Evolutionary conservation across 148 eudicot species (phyloP).

Genomic region (Vaccinium corymbosum): DNA sequence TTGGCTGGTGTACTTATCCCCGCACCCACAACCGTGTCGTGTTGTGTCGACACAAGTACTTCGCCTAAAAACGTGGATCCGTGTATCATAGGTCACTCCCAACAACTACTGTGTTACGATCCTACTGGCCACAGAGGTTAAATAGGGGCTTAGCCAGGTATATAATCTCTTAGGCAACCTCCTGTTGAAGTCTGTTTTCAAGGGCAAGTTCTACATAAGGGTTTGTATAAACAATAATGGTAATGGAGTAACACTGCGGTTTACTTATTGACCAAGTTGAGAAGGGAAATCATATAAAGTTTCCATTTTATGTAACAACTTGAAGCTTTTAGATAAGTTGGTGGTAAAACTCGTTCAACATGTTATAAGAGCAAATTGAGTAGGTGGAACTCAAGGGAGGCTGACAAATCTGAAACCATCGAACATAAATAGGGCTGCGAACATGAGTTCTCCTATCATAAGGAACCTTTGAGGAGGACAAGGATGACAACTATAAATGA

Average conservation of each 20-base stretch:
- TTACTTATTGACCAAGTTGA: not conserved
- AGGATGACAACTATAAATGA: not conserved
- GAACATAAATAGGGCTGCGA: not conserved
- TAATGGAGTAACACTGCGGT: not conserved
- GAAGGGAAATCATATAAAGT: not conserved
- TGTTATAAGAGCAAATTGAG: not conserved
- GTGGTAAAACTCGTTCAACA: not conserved
- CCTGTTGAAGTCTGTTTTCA: no score
- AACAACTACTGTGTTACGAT: not conserved
- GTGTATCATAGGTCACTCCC: no score
- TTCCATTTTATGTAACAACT: not conserved
- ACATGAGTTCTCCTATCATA: not conserved
- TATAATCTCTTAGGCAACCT: no score
- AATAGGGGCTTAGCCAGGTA: no score
- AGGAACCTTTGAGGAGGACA: not conserved
- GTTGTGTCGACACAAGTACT: no score
- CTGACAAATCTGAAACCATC: not conserved
- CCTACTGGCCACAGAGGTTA: no score
- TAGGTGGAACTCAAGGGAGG: not conserved
- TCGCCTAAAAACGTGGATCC: no score
- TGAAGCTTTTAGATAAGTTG: not conserved
- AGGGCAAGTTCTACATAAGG: not conserved
- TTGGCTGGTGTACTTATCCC: no score
- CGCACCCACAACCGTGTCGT: no score
- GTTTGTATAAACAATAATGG: not conserved